Evolutionary conservation across 257 asterid genomes (phyloP), one percentile per base, ranked within the genome.

Genomic region (Fraxinus quadrangulata): DNA sequence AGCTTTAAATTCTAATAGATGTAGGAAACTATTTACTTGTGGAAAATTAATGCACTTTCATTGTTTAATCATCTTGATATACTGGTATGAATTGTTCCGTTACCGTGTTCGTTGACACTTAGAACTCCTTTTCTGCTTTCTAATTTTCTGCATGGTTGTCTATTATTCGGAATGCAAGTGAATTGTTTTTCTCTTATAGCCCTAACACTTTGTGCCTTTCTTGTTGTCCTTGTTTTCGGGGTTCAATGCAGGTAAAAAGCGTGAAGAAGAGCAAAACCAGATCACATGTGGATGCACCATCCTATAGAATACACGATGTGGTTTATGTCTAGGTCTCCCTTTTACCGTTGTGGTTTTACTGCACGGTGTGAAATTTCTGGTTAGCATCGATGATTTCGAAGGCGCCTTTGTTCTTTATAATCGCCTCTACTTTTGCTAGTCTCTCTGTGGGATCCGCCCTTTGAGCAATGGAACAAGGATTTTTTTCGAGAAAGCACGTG

Each of bases 271-370:
- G 81, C 84, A 85, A 82, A 82, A 86, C 61, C 84, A 84, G 83
- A 82, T 83, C 21, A 74, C 84, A 11, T 88, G 90, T 77, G 81
- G 87, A 9, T 88, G 92, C 79, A 74, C 87, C 12, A 82, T 88
- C 78, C 89, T 88, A 21, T 88, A 88, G 81, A 72, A 37, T 11
- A 69, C 77, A 66, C 75, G 75, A 21, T 54, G 75, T 33, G 16
- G 80, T 70, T 37, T 75, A 76, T 72, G 79, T 61, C 75, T 45
- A 56, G 59, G 54, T 78, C 65, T 69, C 59, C 11, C 34, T 74
- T 67, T 73, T 56, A 56, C 66, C 13, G 6, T 6, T 56, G 66
- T 56, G 14, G 28, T 26, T 63, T 63, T 24, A 63, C 69, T 63
- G 33, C 68, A 24, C 17, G 10, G 16, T 0, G 21, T 26, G 36